Evolutionary conservation across 2,329 filamentous ascomycete species (phyloP).

Genomic region (Thielaviopsis euricoi): DNA sequence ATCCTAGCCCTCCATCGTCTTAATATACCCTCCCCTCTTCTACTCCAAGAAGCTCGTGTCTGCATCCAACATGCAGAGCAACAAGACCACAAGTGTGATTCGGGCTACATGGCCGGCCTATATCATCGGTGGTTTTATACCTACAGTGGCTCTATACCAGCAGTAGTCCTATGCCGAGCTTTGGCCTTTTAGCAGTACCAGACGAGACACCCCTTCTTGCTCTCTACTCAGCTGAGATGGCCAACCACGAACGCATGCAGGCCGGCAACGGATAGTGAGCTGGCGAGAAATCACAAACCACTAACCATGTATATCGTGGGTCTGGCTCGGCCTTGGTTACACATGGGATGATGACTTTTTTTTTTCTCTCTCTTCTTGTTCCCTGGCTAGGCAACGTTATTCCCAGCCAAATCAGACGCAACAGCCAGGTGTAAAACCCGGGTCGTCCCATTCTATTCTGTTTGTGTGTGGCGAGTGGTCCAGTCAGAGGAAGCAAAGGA

Average conservation of each 20-base stretch:
- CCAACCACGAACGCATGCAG: not conserved
- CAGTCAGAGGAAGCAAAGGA: not conserved
- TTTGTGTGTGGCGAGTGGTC: not conserved
- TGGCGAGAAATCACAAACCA: not conserved
- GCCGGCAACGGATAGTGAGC: not conserved
- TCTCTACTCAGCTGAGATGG: too few relatives aligned
- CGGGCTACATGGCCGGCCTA: not conserved
- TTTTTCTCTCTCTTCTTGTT: too few relatives aligned
- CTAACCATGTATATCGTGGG: not conserved
- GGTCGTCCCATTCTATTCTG: not conserved
- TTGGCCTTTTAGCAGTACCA: too few relatives aligned
- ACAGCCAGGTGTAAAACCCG: not conserved
- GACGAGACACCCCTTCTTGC: too few relatives aligned
- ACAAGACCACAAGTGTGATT: not conserved
- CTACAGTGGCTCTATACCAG: too few relatives aligned
- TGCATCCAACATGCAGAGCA: not conserved
- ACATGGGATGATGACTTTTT: not conserved
- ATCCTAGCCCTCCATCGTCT: not conserved
- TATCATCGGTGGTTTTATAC: not conserved
- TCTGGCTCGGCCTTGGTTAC: not conserved
- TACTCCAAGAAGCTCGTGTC: not conserved
- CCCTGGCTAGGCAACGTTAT: too few relatives aligned
- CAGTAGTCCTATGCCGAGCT: too few relatives aligned
- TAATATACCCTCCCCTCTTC: not conserved
- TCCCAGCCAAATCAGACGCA: not conserved